phyloP scores from a whole-genome alignment of 2,329 filamentous ascomycete species.

The Phyllosticta ampelicida region DNA sequence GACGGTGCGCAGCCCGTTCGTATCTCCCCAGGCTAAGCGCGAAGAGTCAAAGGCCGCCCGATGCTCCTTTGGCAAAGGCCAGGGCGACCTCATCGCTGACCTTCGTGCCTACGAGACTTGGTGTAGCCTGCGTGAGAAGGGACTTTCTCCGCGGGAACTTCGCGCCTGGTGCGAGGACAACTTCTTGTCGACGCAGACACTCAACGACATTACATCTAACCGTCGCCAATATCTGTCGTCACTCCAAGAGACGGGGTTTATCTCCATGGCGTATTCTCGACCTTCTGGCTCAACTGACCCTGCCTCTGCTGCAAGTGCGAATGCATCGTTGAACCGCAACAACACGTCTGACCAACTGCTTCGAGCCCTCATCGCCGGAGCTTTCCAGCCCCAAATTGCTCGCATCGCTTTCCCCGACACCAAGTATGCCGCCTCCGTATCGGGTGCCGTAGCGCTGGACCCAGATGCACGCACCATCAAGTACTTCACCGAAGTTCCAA shows the following conservation, averaged over 20 bases:
- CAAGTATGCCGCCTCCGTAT: constrained; percentile 80
- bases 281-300: constrained; percentile 13
- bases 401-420: constrained; percentile 91
- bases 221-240: constrained; percentile 76
- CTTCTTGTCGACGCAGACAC: constrained; percentile 71
- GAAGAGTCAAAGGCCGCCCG: constrained; percentile 72
- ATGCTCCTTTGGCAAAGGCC: constrained; percentile 55
- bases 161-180: constrained; percentile 74
- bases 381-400: constrained; percentile 67
- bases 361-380: constrained; percentile 38
- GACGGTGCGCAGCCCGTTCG: constrained; percentile 79
- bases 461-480: constrained; percentile 87
- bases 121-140: constrained; percentile 53
- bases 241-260: constrained; percentile 75
- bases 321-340: constrained; percentile 36
- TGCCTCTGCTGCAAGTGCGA: constrained; percentile 14
- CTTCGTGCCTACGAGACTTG: constrained; percentile 75
- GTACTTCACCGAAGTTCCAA: constrained; percentile 52
- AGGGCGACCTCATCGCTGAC: constrained; percentile 85
- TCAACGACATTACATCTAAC: constrained; percentile 82
- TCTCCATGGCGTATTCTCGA: constrained; percentile 35
- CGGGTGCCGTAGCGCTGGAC: constrained; percentile 84
- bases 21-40: constrained; percentile 71
- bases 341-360: constrained; percentile 36
- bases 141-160: constrained; percentile 48